Evolutionary conservation across 306 rosid species (phyloP).

Genomic region (Crotalaria pallida): DNA sequence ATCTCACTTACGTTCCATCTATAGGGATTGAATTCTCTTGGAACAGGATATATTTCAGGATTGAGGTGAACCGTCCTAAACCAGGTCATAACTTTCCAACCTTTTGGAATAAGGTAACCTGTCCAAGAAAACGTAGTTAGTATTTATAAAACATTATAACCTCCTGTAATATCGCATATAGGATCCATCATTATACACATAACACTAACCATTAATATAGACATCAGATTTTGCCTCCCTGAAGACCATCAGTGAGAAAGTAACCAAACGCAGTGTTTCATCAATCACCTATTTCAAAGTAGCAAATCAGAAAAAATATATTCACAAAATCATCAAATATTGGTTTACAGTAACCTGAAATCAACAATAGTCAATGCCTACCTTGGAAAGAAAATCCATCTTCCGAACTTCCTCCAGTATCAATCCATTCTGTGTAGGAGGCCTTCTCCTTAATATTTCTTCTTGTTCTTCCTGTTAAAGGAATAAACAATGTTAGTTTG

Average conservation of each 20-base stretch:
- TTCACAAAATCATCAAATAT: background rate
- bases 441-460: slow-evolving; percentile 41
- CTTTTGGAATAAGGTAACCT: slow-evolving; percentile 73
- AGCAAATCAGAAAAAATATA: background rate
- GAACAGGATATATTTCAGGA: slow-evolving; percentile 58
- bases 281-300: slow-evolving; percentile 51
- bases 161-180: background rate
- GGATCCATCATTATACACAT: background rate
- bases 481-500: background rate
- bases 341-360: background rate
- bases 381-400: slow-evolving; percentile 56
- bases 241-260: slow-evolving; percentile 55
- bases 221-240: slow-evolving; percentile 55
- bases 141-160: background rate
- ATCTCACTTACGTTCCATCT: slow-evolving; percentile 58
- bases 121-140: background rate
- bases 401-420: slow-evolving; percentile 49
- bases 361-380: background rate
- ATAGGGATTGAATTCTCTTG: slow-evolving; percentile 55
- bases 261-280: slow-evolving; percentile 59
- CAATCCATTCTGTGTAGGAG: slow-evolving; percentile 39
- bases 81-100: slow-evolving; percentile 70
- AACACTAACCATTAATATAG: slow-evolving; percentile 30
- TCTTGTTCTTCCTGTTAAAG: slow-evolving; percentile 52
- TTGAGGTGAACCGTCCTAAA: slow-evolving; percentile 64